Evolutionary conservation across 1,139 yeast genomes (phyloP).

Genomic region (Kurtzmaniella quercitrusa): DNA sequence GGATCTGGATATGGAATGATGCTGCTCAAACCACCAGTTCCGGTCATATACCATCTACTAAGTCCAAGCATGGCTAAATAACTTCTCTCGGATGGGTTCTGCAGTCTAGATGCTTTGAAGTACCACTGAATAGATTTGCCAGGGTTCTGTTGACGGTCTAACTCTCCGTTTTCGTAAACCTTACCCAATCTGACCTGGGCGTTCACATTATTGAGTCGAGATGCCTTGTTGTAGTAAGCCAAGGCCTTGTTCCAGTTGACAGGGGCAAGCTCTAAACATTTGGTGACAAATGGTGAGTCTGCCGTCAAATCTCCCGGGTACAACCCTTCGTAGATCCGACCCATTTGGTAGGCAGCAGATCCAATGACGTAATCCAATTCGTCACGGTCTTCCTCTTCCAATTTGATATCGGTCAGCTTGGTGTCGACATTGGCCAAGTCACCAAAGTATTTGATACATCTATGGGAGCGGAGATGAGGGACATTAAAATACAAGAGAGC

Average conservation of each 20-base stretch:
- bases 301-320: slow-evolving; percentile 42
- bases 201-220: slow-evolving; percentile 68
- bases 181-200: slow-evolving; percentile 86
- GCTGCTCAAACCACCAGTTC: slow-evolving; percentile 55
- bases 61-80: slow-evolving; percentile 87
- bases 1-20: slow-evolving; percentile 63
- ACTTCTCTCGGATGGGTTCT: slow-evolving; percentile 54
- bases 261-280: slow-evolving; percentile 36
- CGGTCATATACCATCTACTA: slow-evolving; percentile 89
- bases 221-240: slow-evolving; percentile 69
- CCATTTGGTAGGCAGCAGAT: slow-evolving; percentile 51
- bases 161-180: slow-evolving; percentile 82
- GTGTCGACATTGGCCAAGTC: slow-evolving; percentile 35
- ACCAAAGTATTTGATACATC: slow-evolving; percentile 33
- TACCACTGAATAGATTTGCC: slow-evolving; percentile 87
- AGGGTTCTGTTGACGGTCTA: slow-evolving; percentile 63
- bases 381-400: slow-evolving; percentile 33
- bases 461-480: slow-evolving; percentile 31
- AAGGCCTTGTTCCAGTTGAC: slow-evolving; percentile 60
- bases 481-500: slow-evolving; percentile 36
- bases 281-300: slow-evolving; percentile 33
- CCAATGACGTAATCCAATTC: slow-evolving; percentile 43
- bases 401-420: slow-evolving; percentile 29
- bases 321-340: slow-evolving; percentile 66
- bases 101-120: slow-evolving; percentile 65